A percentile compares a stretch with the other conserved stretches of the same genome.
Conservation (phyloP, 73 alveolate genomes). For the Paraurostyla sp. region DNA sequence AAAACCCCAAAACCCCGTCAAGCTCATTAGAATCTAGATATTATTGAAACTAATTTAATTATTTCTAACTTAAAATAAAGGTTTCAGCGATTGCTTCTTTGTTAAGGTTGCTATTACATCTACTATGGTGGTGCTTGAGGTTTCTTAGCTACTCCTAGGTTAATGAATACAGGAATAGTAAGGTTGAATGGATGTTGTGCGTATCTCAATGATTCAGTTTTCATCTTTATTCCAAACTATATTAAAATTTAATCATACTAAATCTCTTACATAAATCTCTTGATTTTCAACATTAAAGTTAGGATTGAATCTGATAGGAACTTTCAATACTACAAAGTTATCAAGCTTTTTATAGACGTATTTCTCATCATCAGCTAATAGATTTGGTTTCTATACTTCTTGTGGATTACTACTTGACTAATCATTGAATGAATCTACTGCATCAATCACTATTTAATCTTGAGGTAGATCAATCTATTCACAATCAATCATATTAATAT, state of each 20-base stretch:
- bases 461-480: slow-evolving; percentile 29
- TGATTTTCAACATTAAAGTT: slow-evolving; percentile 1
- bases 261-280: slow-evolving; percentile 26
- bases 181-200: slow-evolving; percentile 47
- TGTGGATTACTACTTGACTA: background rate
- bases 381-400: background rate
- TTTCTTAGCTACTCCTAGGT: slow-evolving; percentile 45
- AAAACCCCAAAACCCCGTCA: no score
- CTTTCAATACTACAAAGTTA: slow-evolving; percentile 22
- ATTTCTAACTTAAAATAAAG: no score
- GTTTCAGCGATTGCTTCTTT: no score
- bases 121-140: background rate
- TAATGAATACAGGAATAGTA: slow-evolving; percentile 23
- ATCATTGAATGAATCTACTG: slow-evolving; percentile 40
- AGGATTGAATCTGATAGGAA: slow-evolving; percentile 7
- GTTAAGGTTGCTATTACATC: background rate
- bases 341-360: slow-evolving; percentile 40
- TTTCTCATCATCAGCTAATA: slow-evolving; percentile 28
- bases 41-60: no score
- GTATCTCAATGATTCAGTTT: slow-evolving; percentile 42
- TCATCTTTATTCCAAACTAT: slow-evolving; percentile 50
- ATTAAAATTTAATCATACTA: background rate
- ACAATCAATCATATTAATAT: background rate
- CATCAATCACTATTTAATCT: slow-evolving; percentile 12
- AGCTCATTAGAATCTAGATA: no score